Percentiles rank a stretch among this genome's conserved stretches.
These are phyloP conservation scores for Stipa capillata DNA, from an alignment of 176 grass and related monocot genomes.

Conservation along the genomic window DNA sequence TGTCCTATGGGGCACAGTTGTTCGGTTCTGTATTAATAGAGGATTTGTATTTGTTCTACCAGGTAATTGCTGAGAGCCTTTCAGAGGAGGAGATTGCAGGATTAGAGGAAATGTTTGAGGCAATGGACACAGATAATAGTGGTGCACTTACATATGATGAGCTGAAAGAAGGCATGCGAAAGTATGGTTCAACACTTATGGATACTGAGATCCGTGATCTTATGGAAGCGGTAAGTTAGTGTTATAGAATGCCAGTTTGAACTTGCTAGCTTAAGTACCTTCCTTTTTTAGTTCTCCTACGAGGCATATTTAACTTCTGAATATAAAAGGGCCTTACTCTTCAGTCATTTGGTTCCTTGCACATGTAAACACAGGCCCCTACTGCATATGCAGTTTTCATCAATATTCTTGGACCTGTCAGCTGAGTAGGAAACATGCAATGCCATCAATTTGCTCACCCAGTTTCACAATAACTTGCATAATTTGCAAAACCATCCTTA, in stretches of 20 bases:
- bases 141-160: constrained; percentile 81
- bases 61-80: constrained; percentile 82
- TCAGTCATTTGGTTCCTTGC: background rate
- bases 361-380: background rate
- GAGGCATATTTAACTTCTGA: constrained; percentile 6
- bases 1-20: background rate
- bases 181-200: constrained; percentile 53
- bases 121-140: constrained; percentile 66
- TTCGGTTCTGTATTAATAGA: background rate
- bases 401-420: background rate
- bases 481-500: background rate
- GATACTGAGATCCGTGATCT: constrained; percentile 68
- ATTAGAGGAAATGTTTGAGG: constrained; percentile 68
- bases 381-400: background rate
- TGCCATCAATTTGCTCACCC: background rate
- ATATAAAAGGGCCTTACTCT: background rate
- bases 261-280: background rate
- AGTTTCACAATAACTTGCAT: background rate
- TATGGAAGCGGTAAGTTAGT: constrained; percentile 66
- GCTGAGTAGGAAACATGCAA: background rate
- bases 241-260: background rate
- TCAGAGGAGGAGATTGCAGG: constrained; percentile 81
- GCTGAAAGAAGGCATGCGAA: constrained; percentile 64
- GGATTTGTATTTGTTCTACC: constrained; percentile 6
- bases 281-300: background rate